Evolutionary conservation across 2,329 filamentous ascomycete species (phyloP), one percentile per base, ranked within the genome.

Genomic region (Colletotrichum costaricense): DNA sequence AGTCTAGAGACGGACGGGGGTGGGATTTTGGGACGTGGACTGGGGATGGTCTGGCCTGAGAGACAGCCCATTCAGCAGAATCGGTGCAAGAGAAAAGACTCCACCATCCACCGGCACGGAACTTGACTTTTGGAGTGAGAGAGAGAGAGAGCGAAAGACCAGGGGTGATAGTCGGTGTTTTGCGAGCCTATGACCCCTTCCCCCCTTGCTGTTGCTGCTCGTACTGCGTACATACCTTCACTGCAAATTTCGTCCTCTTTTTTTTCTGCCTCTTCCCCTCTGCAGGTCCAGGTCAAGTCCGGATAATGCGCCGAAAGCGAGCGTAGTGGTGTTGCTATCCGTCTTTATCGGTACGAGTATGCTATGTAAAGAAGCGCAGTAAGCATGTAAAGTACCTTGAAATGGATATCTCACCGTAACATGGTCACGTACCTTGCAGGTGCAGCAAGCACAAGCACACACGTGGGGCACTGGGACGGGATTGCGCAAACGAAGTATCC

Each of bases 401-500:
- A 49, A 49, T 49, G 60, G 30, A 57, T 68, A 63, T 68, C 57
- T 62, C 28, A 46, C 22, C 42, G 16, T 52, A 26, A 28, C 35
- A 54, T 58, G 26, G 14, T 16, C 38, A 8, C 14, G 19, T 56
- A n/a, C 49, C 30, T 57, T 42, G 24, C 22, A 42, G 42, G 6
- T 9, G 42, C 42, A 49, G 42, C 42, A 49, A 22, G 42, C 42
- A 49, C 19, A n/a, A 49, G 33, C 30, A 65, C 49, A 56, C 33
- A 33, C 49, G 70, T 69, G 66, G 66, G 42, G 54, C 38, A 49
- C 55, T 46, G 58, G 56, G 58, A 49, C 59, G 59, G 69, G 54
- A 72, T 72, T 69, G 69, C 69, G 66, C 66, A 72, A 69, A 69
- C 66, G 66, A 64, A 24, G 24, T 46, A 22, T 19, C n/a, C 46